Conservation (phyloP, 1,284 basidiomycete species). For the Coniferiporia weirii region DNA sequence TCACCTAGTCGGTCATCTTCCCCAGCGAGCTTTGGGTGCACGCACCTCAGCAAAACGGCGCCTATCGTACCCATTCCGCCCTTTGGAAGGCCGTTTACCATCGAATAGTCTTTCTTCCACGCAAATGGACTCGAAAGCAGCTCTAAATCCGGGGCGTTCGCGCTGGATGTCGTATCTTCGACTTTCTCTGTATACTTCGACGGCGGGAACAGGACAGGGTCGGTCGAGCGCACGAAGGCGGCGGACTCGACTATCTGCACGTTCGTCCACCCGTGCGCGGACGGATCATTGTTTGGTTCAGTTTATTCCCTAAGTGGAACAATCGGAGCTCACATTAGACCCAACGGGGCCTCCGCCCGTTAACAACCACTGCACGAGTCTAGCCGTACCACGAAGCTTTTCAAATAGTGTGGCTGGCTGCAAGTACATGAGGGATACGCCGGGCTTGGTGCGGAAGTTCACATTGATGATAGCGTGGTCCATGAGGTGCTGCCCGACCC, state of each 20-base stretch:
- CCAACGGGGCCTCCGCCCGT: slow-evolving; percentile 43
- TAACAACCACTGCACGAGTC: slow-evolving; percentile 39
- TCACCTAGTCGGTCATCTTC: no score
- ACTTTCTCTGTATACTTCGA: slow-evolving; percentile 16
- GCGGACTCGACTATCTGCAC: slow-evolving; percentile 26
- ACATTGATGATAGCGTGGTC: slow-evolving; percentile 52
- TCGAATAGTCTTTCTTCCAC: not conserved
- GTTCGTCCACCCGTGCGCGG: not conserved
- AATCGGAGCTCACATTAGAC: slow-evolving; percentile 41
- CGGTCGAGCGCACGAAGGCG: slow-evolving; percentile 29
- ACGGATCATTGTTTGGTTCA: not conserved
- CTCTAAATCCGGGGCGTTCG: slow-evolving; percentile 29
- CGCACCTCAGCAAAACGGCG: slow-evolving; percentile 19
- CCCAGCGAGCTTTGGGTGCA: not conserved
- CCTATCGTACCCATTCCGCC: slow-evolving; percentile 19
- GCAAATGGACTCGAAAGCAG: slow-evolving; percentile 22
- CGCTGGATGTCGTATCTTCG: slow-evolving; percentile 25
- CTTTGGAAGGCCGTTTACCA: slow-evolving; percentile 8
- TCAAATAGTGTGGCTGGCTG: slow-evolving; percentile 6
- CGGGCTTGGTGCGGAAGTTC: slow-evolving; percentile 47
- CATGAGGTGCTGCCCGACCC: slow-evolving; percentile 53
- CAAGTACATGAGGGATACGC: slow-evolving; percentile 37
- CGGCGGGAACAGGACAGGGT: slow-evolving; percentile 24
- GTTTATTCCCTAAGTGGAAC: slow-evolving; percentile 13
- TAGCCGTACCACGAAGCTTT: slow-evolving; percentile 32